Base-by-base conservation (phyloP, 371 early-diverging fungal genomes). In the Saksenaea oblongispora region DNA sequence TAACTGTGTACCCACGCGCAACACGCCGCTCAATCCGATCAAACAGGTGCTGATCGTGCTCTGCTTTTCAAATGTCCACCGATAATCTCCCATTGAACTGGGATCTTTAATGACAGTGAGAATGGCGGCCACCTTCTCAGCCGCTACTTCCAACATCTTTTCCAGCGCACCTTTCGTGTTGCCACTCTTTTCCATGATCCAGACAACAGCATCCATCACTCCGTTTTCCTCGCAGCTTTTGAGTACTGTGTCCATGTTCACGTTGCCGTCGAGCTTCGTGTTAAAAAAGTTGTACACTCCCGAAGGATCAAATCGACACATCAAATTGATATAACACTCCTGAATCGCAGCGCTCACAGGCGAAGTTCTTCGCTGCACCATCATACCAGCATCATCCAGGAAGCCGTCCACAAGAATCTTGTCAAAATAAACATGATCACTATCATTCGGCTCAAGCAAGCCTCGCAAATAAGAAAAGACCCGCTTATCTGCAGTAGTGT, bases 181-280 rank as follows among this genome's bases (percentile, higher is more conserved):
- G 0, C 91, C 92, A 41, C 77, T 87, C 55, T 85, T 76, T 64
- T 92, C 91, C 73, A 90, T 76, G 22, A 93, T 86, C 92, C 93
- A 93, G 7, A 91, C 88, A 9, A 87, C 89, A 0, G 91, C 91
- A 65, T 89, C 88, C 24, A 85, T 82, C 1, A 90, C 86, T 10
- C 84, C 83, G 18, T 86, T 65, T 14, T 79, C 42, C 59, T 85
- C 85, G 56, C 91, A 91, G 5, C 80, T 68, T 35, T 74, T 66
- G 15, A 87, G 72, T 3, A 91, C 84, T 2, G 65, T 75, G 7
- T 88, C 84, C 11, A 91, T 64, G 11, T 83, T 66, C 41, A 88
- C 86, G 31, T 83, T 72, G 59, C 78, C 77, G n/a, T 82, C 84
- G 47, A 86, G 75, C 18, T 80, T 82, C 8, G 84, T 83, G 60